These are phyloP conservation scores for Monosporascus ibericus DNA, from an alignment of 2,329 filamentous ascomycete species.

Conservation along the genomic window DNA sequence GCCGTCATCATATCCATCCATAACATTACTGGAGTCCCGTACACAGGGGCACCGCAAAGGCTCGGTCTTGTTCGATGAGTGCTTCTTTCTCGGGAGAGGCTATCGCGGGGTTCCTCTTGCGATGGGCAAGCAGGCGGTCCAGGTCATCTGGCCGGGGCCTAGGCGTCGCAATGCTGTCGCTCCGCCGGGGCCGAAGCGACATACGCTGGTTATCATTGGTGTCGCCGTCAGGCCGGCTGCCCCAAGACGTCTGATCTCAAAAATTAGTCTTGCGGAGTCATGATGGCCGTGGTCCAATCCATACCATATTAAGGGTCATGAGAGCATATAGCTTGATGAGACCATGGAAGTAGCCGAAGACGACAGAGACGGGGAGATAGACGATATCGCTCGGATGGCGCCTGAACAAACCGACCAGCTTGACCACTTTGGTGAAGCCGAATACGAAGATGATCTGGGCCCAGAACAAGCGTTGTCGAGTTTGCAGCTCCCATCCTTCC, in stretches of 20 bases:
- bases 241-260: constrained; percentile 80
- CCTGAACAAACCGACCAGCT: constrained; percentile 79
- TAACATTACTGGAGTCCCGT: constrained; percentile 10
- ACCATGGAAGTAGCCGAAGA: constrained; percentile 91
- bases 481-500: constrained; percentile 48
- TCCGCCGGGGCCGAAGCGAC: constrained; percentile 38
- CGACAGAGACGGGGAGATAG: constrained; percentile 75
- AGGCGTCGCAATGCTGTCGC: constrained; percentile 30
- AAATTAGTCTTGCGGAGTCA: not conserved
- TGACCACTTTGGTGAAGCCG: constrained; percentile 80
- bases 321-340: constrained; percentile 87
- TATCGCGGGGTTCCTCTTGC: constrained; percentile 7
- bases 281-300: not conserved
- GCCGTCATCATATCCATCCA: constrained; percentile 7
- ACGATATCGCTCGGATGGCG: constrained; percentile 76
- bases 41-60: constrained; percentile 13
- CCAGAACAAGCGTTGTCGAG: constrained; percentile 51
- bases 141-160: constrained; percentile 25
- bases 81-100: constrained; percentile 17
- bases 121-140: constrained; percentile 14
- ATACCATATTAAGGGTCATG: constrained; percentile 75
- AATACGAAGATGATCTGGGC: constrained; percentile 70
- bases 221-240: constrained; percentile 87
- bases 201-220: constrained; percentile 70
- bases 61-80: constrained; percentile 12